Percentiles rank a stretch among this genome's conserved stretches.
Conservation (phyloP, 2,329 filamentous ascomycete species). For the Fusarium fujikuroi region DNA sequence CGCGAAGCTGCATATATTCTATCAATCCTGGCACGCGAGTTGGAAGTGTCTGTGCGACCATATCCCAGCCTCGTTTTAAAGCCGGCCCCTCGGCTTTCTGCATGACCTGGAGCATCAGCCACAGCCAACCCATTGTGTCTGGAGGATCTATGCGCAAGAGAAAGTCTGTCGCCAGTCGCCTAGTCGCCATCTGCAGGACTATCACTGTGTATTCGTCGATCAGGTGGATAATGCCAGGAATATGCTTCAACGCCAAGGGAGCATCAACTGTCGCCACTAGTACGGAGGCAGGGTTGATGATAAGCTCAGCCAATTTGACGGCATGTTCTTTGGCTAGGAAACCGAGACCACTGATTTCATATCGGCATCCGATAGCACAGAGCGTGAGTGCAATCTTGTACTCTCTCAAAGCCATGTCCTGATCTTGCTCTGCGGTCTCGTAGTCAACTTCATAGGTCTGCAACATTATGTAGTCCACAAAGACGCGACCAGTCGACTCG, state of each 20-base stretch:
- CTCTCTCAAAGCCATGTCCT: not conserved
- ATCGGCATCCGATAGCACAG: not conserved
- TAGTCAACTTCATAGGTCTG: not conserved
- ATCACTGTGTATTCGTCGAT: not conserved
- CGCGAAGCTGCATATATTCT: not conserved
- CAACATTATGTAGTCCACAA: not conserved
- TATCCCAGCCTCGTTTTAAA: not conserved
- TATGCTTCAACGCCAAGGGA: not conserved
- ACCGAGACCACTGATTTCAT: not conserved
- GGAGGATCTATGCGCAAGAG: not conserved
- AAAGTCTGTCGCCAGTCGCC: not conserved
- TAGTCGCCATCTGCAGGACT: not conserved
- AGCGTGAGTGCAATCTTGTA: not conserved
- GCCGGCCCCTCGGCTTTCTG: not conserved
- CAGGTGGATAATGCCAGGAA: not conserved
- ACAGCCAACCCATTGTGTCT: not conserved
- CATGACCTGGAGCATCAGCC: not conserved
- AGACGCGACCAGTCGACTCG: not conserved
- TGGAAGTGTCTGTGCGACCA: not conserved
- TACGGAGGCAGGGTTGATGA: not conserved
- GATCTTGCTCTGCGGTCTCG: not conserved
- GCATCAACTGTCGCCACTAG: not conserved
- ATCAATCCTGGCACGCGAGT: not conserved
- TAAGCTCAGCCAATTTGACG: not conserved
- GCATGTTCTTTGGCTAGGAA: not conserved